Percentiles rank a stretch among this genome's conserved stretches.
Conservation (phyloP, 2,329 filamentous ascomycete genomes). For the Aspergillus brunneoviolaceus region DNA sequence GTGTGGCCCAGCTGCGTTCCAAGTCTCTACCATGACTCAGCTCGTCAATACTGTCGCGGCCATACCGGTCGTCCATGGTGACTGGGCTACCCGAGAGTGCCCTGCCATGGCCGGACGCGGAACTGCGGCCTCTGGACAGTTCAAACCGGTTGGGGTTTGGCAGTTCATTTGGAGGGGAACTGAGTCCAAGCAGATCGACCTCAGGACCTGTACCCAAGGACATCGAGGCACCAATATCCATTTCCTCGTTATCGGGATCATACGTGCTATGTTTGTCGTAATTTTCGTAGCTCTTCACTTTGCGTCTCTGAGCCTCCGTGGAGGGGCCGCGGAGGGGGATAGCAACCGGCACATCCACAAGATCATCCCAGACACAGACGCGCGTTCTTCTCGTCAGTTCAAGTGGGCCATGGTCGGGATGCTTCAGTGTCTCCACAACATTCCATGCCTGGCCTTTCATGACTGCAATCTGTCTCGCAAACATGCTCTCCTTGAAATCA, state of each 20-base stretch:
- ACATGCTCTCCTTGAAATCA: slow-evolving; percentile 99
- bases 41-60: slow-evolving; percentile 32
- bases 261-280: slow-evolving; percentile 18
- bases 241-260: slow-evolving; percentile 71
- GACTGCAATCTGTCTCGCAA: slow-evolving; percentile 94
- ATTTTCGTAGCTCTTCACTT: slow-evolving; percentile 47
- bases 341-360: slow-evolving; percentile 92
- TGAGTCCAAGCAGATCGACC: slow-evolving; percentile 69
- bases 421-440: slow-evolving; percentile 95
- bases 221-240: slow-evolving; percentile 79
- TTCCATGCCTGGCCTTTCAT: slow-evolving; percentile 99
- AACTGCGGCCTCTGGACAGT: slow-evolving; percentile 50
- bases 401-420: slow-evolving; percentile 84
- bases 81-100: slow-evolving; percentile 38
- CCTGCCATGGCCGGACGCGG: slow-evolving; percentile 35
- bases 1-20: slow-evolving; percentile 38
- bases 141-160: slow-evolving; percentile 76
- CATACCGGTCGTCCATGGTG: slow-evolving; percentile 32
- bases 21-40: slow-evolving; percentile 35
- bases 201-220: slow-evolving; percentile 55
- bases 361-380: slow-evolving; percentile 96
- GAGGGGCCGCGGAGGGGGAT: slow-evolving; percentile 84
- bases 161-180: slow-evolving; percentile 57
- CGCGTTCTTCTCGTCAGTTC: slow-evolving; percentile 87
- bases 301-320: slow-evolving; percentile 74